Evolutionary conservation across 1,139 yeast species (phyloP), one percentile per base, ranked within the genome.

Genomic region (Debaryomycetaceae sp.): DNA sequence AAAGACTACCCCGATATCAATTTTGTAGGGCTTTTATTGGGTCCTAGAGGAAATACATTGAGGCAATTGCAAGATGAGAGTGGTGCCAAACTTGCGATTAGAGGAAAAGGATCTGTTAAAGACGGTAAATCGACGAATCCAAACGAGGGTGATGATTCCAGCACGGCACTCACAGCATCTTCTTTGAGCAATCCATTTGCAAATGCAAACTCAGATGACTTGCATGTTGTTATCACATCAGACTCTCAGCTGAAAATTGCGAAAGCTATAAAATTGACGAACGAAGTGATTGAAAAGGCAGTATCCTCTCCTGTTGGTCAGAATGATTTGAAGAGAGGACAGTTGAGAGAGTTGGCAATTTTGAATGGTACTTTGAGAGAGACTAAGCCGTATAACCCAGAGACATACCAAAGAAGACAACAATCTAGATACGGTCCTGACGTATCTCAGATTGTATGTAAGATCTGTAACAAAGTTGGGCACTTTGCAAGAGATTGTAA

Each of bases 91-190:
- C 82, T 91, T 45, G 94, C 91, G 2, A 85, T 91, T 31, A 71
- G 98, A 52, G 98, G 98, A 30, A 82, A 85, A 52, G 99, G 99
- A 0, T 89, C 98, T 0, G 95, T 89, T 16, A 92, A 92, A 56
- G 96, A 88, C 56, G 98, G 98, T 33, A 85, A 83, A 58, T 75
- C 79, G 41, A 48, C 59, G 0, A 38, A 50, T 17, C 36, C 44
- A 9, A 44, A 44, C 18, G 51, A 53, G 11, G 59, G 52, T 17
- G 59, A 51, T 9, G 56, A 54, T 9, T 46, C 57, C 5, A 37
- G 40, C 16, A 36, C 43, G 15, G 38, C 52, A 11, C 38, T 52
- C 11, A 43, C 53, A 5, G 41, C 52, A 2, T 42, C 55, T 2
- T 58, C 66, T 31, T 52, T 50, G 29, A 45, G 60, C n/a, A 58